phyloP scores from a whole-genome alignment of 176 grass and related monocot species.

The Musa itinerans region DNA sequence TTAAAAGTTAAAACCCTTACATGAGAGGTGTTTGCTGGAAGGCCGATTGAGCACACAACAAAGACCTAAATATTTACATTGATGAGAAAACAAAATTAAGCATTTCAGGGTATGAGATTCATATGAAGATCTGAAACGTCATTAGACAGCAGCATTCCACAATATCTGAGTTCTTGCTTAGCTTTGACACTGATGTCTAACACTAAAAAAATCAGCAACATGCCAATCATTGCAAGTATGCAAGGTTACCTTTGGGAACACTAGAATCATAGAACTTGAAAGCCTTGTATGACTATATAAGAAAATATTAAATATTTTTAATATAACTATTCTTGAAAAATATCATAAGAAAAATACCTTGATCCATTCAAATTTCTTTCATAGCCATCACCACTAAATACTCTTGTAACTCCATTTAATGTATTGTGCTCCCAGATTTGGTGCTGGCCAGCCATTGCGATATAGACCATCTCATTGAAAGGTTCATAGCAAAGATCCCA shows the following conservation, averaged over 20 bases:
- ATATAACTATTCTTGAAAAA: background rate
- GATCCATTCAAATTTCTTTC: slow-evolving; percentile 92
- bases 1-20: too few species aligned
- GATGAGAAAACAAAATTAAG: too few species aligned
- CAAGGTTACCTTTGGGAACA: background rate
- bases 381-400: slow-evolving; percentile 83
- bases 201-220: too few species aligned
- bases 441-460: slow-evolving; percentile 97
- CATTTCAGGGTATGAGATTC: too few species aligned
- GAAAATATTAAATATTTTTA: background rate
- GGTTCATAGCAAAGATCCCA: slow-evolving; percentile 89
- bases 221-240: background rate
- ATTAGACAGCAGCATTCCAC: too few species aligned
- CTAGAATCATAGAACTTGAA: background rate
- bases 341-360: slow-evolving; percentile 35
- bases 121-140: too few species aligned
- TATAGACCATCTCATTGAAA: slow-evolving; percentile 57
- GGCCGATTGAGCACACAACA: too few species aligned
- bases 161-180: too few species aligned
- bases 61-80: too few species aligned
- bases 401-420: slow-evolving; percentile 48
- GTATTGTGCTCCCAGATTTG: slow-evolving; percentile 85
- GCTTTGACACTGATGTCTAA: too few species aligned
- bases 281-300: background rate
- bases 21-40: too few species aligned